These are phyloP conservation scores for Pouteria glomerata DNA, from an alignment of 148 eudicot genomes.

Conservation along the genomic window DNA sequence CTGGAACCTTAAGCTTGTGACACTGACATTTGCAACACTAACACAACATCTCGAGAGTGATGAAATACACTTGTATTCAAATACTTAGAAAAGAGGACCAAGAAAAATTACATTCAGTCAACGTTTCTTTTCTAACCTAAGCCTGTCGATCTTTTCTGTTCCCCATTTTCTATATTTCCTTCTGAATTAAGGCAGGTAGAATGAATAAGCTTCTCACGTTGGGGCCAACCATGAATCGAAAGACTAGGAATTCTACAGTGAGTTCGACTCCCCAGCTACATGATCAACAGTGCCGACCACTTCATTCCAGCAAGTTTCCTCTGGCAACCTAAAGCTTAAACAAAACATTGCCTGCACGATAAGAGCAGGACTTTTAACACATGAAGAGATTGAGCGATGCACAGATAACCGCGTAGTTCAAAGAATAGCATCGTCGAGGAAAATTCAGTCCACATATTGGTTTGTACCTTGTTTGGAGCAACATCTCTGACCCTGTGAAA, in stretches of 20 bases:
- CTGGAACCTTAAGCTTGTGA: too few relatives aligned
- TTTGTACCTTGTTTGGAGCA: conserved; percentile 91
- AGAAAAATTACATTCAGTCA: too few relatives aligned
- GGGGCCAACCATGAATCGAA: not conserved
- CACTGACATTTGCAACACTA: too few relatives aligned
- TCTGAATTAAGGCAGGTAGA: not conserved
- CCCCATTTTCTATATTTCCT: not conserved
- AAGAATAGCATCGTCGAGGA: not conserved
- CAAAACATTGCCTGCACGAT: conserved; percentile 88
- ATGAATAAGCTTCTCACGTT: not conserved
- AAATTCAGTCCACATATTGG: not conserved
- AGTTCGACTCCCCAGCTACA: conserved; percentile 1
- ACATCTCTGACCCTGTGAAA: conserved; percentile 96
- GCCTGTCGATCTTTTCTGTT: not conserved
- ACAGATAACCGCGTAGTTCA: not conserved
- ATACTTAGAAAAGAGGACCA: not conserved
- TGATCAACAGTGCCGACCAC: conserved; percentile 13
- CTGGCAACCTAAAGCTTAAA: conserved; percentile 88
- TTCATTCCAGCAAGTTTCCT: conserved; percentile 57
- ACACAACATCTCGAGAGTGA: not conserved
- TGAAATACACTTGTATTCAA: not conserved
- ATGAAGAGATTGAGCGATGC: too few relatives aligned
- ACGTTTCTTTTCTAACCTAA: not conserved
- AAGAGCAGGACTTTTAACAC: conserved; percentile 1
- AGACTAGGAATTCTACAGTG: not conserved